Evolutionary conservation across 371 early-diverging fungal species (phyloP), one percentile per base, ranked within the genome.

Genomic region (Lichtheimia ornata): DNA sequence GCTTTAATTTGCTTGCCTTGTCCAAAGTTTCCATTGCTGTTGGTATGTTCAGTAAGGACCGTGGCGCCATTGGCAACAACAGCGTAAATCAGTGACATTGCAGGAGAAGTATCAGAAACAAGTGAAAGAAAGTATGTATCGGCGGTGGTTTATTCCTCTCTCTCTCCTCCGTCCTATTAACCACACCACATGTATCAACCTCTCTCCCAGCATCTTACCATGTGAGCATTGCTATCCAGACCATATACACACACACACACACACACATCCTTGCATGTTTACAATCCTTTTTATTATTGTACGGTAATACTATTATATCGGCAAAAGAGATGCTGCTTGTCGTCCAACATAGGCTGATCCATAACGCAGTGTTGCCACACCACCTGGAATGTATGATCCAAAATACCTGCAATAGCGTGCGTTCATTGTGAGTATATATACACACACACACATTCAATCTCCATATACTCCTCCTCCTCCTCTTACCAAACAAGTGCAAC

Each of bases 1-100:
- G 11, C 44, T 24, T 45, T 15, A 44, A 47, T 58, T 28, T 55
- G n/a, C 51, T 59, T 74, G 74, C 81, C 78, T 56, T 65, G 74
- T 28, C 82, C 78, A 63, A 91, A 91, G 80, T 91, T 91, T 52
- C 92, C 92, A 11, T 87, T 82, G 12, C 88, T 88, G 56, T 83
- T 83, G 45, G 92, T 85, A 70, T 91, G 87, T 66, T 94, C 94
- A 22, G 92, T 86, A 17, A 94, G 80, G 56, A 92, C 84, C 43
- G 82, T 70, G 50, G 87, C 74, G 45, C 89, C 88, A 50, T 86
- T 85, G 35, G 92, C 87, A 53, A 91, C 89, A 14, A 93, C 78
- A 44, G 87, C 88, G 60, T 90, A 90, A 50, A 89, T 87, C 64
- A 90, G 83, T 44, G 86, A 83, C 88, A 90, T 88, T 70, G 35